Conservation (phyloP, 805 yeast species). For the Kodamaea neixiangensis region DNA sequence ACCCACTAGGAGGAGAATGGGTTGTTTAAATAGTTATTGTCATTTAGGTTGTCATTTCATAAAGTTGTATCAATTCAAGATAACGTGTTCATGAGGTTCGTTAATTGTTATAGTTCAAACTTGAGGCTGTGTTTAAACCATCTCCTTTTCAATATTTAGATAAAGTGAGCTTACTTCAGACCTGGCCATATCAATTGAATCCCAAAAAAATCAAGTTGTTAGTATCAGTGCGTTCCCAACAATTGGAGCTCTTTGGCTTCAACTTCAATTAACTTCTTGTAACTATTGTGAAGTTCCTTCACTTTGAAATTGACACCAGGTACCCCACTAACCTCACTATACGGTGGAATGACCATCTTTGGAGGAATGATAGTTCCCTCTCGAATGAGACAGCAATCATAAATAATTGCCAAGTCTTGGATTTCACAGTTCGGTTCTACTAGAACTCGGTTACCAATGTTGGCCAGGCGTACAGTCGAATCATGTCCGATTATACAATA, state of each 20-base stretch:
- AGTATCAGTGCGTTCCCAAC: constrained; percentile 4
- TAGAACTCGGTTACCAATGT: constrained; percentile 51
- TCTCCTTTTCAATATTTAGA: too few species aligned
- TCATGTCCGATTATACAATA: constrained; percentile 44
- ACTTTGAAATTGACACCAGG: constrained; percentile 37
- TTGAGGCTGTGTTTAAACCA: too few species aligned
- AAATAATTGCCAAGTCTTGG: constrained; percentile 38
- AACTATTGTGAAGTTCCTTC: constrained; percentile 29
- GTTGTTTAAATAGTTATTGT: too few species aligned
- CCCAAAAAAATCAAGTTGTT: too few species aligned
- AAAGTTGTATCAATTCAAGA: too few species aligned
- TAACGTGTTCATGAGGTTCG: too few species aligned
- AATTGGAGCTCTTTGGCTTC: constrained; percentile 31
- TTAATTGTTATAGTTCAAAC: too few species aligned
- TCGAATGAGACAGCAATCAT: constrained; percentile 54
- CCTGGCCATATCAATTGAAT: too few species aligned
- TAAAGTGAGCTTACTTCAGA: too few species aligned
- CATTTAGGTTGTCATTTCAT: too few species aligned
- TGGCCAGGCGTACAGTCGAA: constrained; percentile 34
- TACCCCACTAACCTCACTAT: constrained; percentile 44
- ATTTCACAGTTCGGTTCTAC: constrained; percentile 45
- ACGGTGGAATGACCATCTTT: constrained; percentile 52
- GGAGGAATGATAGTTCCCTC: constrained; percentile 44
- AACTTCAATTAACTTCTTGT: constrained; percentile 36
- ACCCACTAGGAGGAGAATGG: too few species aligned